Percentiles rank a stretch among this genome's conserved stretches.
Evolutionary conservation across 495 filamentous ascomycete genomes (phyloP).

Genomic region (Platismatia glauca): DNA sequence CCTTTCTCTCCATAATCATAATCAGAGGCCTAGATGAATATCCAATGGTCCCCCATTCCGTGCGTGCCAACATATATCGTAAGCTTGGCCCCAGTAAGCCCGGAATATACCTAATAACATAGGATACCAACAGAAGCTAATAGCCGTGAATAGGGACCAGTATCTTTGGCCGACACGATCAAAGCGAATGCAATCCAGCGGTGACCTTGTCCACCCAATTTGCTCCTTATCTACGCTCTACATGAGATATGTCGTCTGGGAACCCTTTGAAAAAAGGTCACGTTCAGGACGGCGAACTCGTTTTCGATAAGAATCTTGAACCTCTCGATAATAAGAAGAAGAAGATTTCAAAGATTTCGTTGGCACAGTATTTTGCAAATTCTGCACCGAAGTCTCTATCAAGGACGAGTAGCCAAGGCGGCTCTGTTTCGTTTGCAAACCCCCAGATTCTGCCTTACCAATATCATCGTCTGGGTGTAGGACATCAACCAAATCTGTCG

Average conservation of each 20-base stretch:
- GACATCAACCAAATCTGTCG: background rate
- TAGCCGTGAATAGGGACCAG: background rate
- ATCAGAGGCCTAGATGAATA: background rate
- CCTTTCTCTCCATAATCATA: background rate
- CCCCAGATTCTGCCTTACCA: background rate
- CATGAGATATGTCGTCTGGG: conserved; percentile 16
- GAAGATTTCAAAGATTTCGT: conserved; percentile 11
- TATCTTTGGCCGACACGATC: background rate
- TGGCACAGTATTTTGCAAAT: conserved; percentile 12
- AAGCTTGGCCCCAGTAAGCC: conserved; percentile 3
- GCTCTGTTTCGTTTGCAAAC: conserved; percentile 5
- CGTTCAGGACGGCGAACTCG: conserved; percentile 10
- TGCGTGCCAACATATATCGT: conserved; percentile 2
- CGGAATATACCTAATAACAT: conserved; percentile 1
- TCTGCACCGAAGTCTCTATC: conserved; percentile 8
- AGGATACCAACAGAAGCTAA: conserved; percentile 5
- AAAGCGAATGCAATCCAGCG: conserved; percentile 1
- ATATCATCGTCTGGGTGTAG: conserved; percentile 1
- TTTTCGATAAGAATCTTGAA: conserved; percentile 15
- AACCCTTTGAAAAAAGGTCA: conserved; percentile 15
- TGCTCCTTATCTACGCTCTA: conserved; percentile 1
- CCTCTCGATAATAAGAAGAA: conserved; percentile 17
- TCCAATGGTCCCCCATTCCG: background rate
- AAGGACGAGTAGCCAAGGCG: conserved; percentile 2
- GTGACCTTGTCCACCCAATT: conserved; percentile 4